Evolutionary conservation across 202 grass and related monocot genomes (phyloP).

Genomic region (Panicum hallii): DNA sequence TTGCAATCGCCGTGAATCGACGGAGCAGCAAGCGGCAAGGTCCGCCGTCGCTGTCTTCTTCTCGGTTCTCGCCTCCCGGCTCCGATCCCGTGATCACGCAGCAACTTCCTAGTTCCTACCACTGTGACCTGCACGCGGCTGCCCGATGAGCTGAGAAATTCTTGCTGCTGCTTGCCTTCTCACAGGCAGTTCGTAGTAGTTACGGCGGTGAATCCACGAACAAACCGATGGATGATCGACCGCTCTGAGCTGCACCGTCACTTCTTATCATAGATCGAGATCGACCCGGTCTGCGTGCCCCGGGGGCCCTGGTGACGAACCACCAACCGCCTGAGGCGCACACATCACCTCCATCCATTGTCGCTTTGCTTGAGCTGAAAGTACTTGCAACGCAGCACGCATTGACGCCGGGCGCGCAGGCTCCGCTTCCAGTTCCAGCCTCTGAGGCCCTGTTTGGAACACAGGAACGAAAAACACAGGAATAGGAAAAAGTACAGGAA

Average conservation of each 20-base stretch:
- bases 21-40: background rate
- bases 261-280: background rate
- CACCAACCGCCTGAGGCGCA: conserved; percentile 20
- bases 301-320: conserved; percentile 13
- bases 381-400: background rate
- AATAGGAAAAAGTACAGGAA: too few relatives aligned
- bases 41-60: background rate
- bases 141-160: too few relatives aligned
- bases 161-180: too few relatives aligned
- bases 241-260: too few relatives aligned
- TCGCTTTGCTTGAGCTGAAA: conserved; percentile 51
- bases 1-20: background rate
- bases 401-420: background rate
- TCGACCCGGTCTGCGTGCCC: background rate
- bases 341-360: background rate
- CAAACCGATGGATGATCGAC: too few relatives aligned
- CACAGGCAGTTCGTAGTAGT: too few relatives aligned
- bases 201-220: too few relatives aligned
- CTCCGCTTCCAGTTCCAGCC: background rate
- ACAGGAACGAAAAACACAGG: too few relatives aligned
- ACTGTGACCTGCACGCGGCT: too few relatives aligned
- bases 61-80: too few relatives aligned
- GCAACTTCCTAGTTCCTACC: too few relatives aligned
- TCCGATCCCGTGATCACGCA: background rate
- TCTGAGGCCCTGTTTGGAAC: too few relatives aligned